These are phyloP conservation scores for Aspergillus transmontanensis DNA, from an alignment of 2,329 filamentous ascomycete species.

Conservation along the genomic window DNA sequence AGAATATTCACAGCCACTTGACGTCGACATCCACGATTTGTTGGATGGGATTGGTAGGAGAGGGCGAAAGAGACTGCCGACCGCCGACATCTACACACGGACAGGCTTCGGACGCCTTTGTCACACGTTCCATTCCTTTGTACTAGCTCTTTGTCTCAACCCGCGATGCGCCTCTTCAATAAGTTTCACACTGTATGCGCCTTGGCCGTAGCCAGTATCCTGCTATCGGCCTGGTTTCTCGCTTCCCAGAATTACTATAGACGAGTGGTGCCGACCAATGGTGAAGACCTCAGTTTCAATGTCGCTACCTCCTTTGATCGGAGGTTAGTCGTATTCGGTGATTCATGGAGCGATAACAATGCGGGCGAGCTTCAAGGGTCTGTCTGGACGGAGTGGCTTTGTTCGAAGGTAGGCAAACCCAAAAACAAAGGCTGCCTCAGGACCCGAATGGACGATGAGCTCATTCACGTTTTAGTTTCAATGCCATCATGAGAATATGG, in stretches of 20 bases:
- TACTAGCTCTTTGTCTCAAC: constrained; percentile 16
- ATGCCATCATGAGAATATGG: constrained; percentile 38
- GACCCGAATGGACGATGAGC: background rate
- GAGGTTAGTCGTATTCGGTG: constrained; percentile 42
- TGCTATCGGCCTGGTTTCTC: constrained; percentile 33
- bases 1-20: background rate
- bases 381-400: constrained; percentile 41
- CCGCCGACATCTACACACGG: background rate
- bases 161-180: constrained; percentile 30
- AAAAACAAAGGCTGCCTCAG: background rate
- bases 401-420: constrained; percentile 32
- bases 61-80: background rate
- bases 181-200: constrained; percentile 35
- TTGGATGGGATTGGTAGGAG: background rate
- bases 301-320: constrained; percentile 26
- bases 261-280: constrained; percentile 20
- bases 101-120: background rate
- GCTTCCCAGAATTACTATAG: constrained; percentile 27
- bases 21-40: background rate
- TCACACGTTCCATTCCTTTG: constrained; percentile 13
- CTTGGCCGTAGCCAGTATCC: constrained; percentile 32
- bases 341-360: constrained; percentile 43
- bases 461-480: constrained; percentile 27
- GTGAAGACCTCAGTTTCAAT: constrained; percentile 22
- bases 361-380: constrained; percentile 29